Percentiles rank a stretch among this genome's conserved stretches.
Evolutionary conservation across 495 filamentous ascomycete species (phyloP).

Genomic region (Astrothelium macrocarpum): DNA sequence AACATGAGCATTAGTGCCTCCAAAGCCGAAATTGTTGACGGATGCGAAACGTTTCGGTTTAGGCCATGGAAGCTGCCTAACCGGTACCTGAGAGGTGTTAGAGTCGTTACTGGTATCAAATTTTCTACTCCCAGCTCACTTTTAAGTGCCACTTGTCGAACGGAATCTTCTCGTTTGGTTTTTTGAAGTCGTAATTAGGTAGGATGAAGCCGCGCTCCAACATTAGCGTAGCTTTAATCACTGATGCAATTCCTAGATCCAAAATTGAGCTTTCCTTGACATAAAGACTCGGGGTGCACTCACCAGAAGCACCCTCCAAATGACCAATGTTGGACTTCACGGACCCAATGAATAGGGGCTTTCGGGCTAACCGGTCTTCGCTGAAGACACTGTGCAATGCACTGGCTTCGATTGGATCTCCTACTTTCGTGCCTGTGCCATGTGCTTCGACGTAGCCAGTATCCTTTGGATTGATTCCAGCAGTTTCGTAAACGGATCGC

Average conservation of each 20-base stretch:
- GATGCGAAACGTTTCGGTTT: constrained; percentile 34
- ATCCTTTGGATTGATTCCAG: not conserved
- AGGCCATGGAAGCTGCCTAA: constrained; percentile 31
- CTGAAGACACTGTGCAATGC: not conserved
- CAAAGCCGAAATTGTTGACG: constrained; percentile 38
- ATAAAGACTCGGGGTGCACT: not conserved
- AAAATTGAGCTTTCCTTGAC: not conserved
- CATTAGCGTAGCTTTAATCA: not conserved
- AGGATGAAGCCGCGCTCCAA: constrained; percentile 32
- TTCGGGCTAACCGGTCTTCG: not conserved
- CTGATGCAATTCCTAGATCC: not conserved
- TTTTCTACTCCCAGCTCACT: constrained; percentile 16
- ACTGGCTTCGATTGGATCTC: not conserved
- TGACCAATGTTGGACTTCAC: not conserved
- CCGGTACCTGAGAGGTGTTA: not conserved
- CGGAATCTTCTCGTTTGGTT: constrained; percentile 23
- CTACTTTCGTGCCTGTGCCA: not conserved
- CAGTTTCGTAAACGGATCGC: not conserved
- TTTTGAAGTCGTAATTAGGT: not conserved
- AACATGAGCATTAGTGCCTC: constrained; percentile 22
- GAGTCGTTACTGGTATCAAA: not conserved
- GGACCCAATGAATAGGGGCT: not conserved
- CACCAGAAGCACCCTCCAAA: not conserved
- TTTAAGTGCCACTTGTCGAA: constrained; percentile 41
- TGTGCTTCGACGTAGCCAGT: not conserved